Evolutionary conservation across 2,329 filamentous ascomycete genomes (phyloP).

Genomic region (Chrysoporthe cubensis): DNA sequence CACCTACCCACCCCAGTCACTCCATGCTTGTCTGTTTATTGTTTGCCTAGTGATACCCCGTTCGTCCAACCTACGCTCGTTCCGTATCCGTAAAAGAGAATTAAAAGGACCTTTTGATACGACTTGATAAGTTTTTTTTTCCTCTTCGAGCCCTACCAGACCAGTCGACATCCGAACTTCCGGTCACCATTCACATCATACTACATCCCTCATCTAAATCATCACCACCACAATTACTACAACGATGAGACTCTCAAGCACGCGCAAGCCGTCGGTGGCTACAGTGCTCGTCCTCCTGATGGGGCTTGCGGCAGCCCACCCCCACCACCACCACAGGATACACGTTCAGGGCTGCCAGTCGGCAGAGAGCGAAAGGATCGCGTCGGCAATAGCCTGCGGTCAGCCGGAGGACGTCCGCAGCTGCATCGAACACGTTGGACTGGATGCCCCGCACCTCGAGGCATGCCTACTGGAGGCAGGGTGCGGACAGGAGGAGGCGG

Average conservation of each 20-base stretch:
- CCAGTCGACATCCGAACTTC: too few species aligned
- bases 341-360: not conserved
- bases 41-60: not conserved
- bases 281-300: not conserved
- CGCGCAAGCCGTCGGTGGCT: not conserved
- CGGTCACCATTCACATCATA: not conserved
- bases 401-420: not conserved
- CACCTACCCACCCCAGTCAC: not conserved
- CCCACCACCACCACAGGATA: conserved; percentile 6
- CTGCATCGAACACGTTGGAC: conserved; percentile 7
- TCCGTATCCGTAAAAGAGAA: not conserved
- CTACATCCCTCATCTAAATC: not conserved
- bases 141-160: too few species aligned
- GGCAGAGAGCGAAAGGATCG: not conserved
- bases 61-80: not conserved
- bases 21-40: not conserved
- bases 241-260: not conserved
- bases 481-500: conserved; percentile 2
- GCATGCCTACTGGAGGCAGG: conserved; percentile 12
- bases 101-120: too few species aligned
- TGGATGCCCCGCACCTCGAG: not conserved
- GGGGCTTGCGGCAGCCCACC: conserved; percentile 9
- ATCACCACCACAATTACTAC: not conserved
- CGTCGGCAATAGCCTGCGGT: conserved; percentile 1
- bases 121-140: too few species aligned